A percentile compares a stretch with the other conserved stretches of the same genome.
These are phyloP conservation scores for Porphyra umbilicalis DNA, from an alignment of 31 red algal genomes.

Conservation along the genomic window DNA sequence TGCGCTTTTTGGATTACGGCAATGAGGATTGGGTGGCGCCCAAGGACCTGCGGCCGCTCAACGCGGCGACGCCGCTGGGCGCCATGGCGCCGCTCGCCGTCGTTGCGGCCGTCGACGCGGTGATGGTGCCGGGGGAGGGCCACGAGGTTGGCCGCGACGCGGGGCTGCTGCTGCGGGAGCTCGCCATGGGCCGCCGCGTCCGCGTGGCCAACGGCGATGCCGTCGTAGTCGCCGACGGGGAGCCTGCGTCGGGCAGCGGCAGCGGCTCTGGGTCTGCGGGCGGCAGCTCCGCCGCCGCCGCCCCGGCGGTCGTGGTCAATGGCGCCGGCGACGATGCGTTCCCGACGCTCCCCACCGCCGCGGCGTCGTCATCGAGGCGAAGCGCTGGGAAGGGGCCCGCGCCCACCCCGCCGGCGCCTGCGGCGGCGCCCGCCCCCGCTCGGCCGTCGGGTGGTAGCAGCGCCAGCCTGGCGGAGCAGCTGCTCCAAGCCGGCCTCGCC, in stretches of 20 bases:
- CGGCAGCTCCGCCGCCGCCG: neutral
- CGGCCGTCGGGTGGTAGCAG: neutral
- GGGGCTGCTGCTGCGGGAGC: constrained; percentile 59
- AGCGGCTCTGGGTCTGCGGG: neutral
- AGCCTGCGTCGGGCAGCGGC: constrained; percentile 19
- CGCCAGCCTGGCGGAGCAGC: constrained; percentile 43
- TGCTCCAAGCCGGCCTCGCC: constrained; percentile 70
- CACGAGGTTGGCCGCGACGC: constrained; percentile 66
- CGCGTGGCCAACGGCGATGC: constrained; percentile 24
- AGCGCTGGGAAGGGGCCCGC: neutral
- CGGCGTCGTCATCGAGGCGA: neutral
- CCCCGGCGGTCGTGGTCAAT: neutral
- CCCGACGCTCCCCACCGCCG: neutral
- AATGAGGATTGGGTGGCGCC: constrained; percentile 75
- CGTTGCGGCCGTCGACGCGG: constrained; percentile 39
- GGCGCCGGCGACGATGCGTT: neutral
- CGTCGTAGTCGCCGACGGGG: constrained; percentile 23
- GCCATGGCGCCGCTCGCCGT: constrained; percentile 39
- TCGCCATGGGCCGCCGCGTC: constrained; percentile 46
- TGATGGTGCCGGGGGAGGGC: constrained; percentile 65
- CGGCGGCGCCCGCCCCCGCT: neutral
- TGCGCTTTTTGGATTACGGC: constrained; percentile 90
- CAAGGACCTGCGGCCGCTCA: constrained; percentile 37
- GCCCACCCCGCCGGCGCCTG: neutral
- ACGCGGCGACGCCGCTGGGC: constrained; percentile 12